Evolutionary conservation across 495 filamentous ascomycete species (phyloP).

Genomic region (Penicillium roqueforti): DNA sequence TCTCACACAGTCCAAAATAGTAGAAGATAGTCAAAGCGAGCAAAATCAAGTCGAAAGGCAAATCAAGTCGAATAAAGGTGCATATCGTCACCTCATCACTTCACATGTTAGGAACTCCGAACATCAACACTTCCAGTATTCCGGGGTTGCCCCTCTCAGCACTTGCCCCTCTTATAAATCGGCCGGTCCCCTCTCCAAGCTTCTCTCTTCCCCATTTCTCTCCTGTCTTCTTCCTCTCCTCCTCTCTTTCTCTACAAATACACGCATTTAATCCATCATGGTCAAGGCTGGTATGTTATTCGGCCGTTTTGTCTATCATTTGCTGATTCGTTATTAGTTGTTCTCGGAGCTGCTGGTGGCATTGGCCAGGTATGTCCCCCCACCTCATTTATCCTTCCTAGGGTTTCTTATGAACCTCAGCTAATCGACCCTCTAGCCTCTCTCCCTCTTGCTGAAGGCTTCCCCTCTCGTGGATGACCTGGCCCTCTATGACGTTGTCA

Average conservation of each 20-base stretch:
- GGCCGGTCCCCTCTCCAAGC: conserved; percentile 18
- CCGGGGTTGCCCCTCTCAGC: conserved; percentile 26
- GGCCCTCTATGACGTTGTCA: conserved; percentile 97
- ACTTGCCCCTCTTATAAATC: conserved; percentile 16
- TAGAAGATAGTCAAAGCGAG: not conserved
- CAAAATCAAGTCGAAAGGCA: not conserved
- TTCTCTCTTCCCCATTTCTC: conserved; percentile 11
- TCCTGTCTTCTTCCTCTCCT: conserved; percentile 6
- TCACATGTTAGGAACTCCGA: conserved; percentile 6
- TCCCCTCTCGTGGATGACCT: conserved; percentile 84
- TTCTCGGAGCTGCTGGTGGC: conserved; percentile 94
- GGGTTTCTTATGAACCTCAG: not conserved
- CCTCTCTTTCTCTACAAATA: conserved; percentile 4
- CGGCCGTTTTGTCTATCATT: not conserved
- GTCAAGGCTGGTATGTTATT: conserved; percentile 74
- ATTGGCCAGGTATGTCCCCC: conserved; percentile 79
- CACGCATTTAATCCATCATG: conserved; percentile 53
- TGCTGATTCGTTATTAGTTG: conserved; percentile 51
- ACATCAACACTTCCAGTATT: conserved; percentile 6
- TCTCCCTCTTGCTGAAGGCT: conserved; percentile 91
- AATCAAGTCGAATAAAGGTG: not conserved
- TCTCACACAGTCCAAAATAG: too few species aligned
- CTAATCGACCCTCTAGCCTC: conserved; percentile 56
- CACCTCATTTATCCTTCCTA: too few species aligned
- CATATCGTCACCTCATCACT: conserved; percentile 1